A percentile compares a stretch with the other conserved stretches of the same genome.
Evolutionary conservation across 257 asterid genomes (phyloP).

Genomic region (Solanum neorickii): DNA sequence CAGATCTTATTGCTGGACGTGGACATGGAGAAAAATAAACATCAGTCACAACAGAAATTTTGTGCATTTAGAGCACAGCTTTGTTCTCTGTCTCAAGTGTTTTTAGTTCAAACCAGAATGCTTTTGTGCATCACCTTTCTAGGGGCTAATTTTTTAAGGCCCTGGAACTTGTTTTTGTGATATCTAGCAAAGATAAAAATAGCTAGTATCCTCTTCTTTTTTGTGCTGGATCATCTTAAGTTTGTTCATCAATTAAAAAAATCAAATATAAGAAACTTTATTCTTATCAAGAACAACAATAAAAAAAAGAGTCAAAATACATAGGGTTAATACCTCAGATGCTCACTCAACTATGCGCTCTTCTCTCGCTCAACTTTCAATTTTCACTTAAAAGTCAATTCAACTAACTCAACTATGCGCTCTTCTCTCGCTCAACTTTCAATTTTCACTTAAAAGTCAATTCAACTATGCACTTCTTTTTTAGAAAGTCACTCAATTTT

Average conservation of each 20-base stretch:
- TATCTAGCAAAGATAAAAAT: background rate
- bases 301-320: no score
- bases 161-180: background rate
- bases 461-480: no score
- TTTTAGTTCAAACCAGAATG: background rate
- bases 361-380: no score
- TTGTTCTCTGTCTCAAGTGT: background rate
- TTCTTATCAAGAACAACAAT: no score
- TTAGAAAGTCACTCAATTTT: no score
- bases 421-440: no score
- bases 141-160: background rate
- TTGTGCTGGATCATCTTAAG: background rate
- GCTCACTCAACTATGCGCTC: no score
- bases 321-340: no score
- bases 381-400: no score
- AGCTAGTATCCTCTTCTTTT: background rate
- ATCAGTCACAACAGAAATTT: background rate
- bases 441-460: no score
- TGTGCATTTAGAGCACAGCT: background rate
- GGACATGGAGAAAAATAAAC: background rate
- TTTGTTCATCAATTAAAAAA: background rate
- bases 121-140: background rate
- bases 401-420: no score
- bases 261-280: no score
- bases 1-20: slow-evolving; percentile 49